Conservation (phyloP, 129 eudicot species). For the Kitagawia praeruptora region DNA sequence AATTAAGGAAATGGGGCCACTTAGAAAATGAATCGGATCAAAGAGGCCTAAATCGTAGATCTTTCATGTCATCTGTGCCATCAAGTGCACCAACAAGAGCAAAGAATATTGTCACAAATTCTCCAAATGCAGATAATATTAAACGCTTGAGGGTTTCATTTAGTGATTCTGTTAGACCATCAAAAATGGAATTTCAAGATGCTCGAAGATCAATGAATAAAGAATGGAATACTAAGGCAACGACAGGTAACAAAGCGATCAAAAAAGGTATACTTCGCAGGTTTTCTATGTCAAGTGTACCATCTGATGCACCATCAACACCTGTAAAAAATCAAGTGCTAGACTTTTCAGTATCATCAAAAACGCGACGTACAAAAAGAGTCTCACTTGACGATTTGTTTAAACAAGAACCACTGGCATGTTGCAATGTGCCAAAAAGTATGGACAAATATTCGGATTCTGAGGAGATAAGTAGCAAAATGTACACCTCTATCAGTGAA, state of each 20-base stretch:
- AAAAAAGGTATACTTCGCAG: not conserved
- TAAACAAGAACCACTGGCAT: not conserved
- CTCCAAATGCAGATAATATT: not conserved
- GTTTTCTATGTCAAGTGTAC: not conserved
- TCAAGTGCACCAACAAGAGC: not conserved
- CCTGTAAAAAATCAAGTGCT: not conserved
- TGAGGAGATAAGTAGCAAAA: not conserved
- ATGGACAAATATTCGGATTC: not conserved
- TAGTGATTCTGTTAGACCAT: conserved; percentile 14
- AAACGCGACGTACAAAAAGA: not conserved
- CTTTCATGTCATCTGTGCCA: not conserved
- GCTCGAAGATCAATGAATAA: not conserved
- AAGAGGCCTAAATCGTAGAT: not conserved
- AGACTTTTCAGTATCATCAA: not conserved
- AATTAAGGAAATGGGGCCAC: conserved; percentile 4
- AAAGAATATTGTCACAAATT: not conserved
- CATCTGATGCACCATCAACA: not conserved
- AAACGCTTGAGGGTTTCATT: conserved; percentile 18
- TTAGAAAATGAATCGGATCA: not conserved
- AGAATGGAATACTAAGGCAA: not conserved
- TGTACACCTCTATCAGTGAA: not conserved
- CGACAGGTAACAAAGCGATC: not conserved
- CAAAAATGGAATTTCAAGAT: not conserved
- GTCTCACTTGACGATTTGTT: not conserved
- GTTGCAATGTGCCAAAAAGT: not conserved